These are phyloP conservation scores for Euphorbia pulcherrima DNA, from an alignment of 345 rosid genomes.

Conservation along the genomic window DNA sequence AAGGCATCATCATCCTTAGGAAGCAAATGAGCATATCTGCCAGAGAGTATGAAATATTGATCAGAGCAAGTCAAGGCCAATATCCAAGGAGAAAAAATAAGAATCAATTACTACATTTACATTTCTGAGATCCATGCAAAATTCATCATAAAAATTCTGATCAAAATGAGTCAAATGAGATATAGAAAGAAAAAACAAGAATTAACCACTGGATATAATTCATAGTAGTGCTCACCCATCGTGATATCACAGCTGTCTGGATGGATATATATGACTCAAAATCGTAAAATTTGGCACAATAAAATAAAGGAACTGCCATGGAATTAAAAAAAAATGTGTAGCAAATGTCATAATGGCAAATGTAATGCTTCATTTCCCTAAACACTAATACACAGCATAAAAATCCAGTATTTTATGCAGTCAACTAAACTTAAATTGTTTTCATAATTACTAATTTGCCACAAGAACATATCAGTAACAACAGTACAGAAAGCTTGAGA, in stretches of 20 bases:
- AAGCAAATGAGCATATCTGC: constrained; percentile 89
- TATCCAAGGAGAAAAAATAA: background rate
- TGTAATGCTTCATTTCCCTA: background rate
- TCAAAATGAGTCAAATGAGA: background rate
- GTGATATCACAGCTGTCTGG: background rate
- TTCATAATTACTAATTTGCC: background rate
- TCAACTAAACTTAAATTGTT: background rate
- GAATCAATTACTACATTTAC: background rate
- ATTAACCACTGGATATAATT: background rate
- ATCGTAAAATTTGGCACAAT: background rate
- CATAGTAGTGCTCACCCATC: background rate
- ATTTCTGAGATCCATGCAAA: background rate
- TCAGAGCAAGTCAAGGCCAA: background rate
- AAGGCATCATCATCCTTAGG: constrained; percentile 87
- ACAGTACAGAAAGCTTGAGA: background rate
- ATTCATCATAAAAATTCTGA: background rate
- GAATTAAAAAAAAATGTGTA: background rate
- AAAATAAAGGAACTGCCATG: background rate
- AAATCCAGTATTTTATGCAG: background rate
- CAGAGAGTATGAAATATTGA: constrained; percentile 6
- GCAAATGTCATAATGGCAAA: background rate
- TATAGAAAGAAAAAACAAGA: background rate
- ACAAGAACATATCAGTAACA: background rate
- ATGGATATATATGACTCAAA: too few relatives aligned
- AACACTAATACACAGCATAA: background rate